Evolutionary conservation across 2,329 filamentous ascomycete species (phyloP).

Genomic region (Fusarium mundagurra): DNA sequence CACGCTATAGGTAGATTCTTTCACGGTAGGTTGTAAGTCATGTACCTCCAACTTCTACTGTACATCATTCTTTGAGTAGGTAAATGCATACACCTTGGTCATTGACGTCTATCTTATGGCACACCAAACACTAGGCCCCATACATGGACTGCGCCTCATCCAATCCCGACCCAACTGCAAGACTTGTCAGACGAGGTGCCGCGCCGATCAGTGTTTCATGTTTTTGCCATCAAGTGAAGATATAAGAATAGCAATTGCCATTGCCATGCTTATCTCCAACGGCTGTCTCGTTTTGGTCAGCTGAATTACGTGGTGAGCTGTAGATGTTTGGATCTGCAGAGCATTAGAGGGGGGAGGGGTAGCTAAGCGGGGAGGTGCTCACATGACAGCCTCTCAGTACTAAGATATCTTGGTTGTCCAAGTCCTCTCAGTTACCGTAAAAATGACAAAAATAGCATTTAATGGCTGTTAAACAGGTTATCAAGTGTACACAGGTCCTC

Average conservation of each 20-base stretch:
- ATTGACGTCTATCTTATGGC: conserved; percentile 5
- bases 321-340: conserved; percentile 1
- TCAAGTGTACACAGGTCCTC: neutral
- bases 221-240: conserved; percentile 19
- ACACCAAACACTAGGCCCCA: conserved; percentile 16
- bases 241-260: conserved; percentile 12
- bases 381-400: neutral
- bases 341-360: neutral
- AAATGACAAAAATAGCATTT: neutral
- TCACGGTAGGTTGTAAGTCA: neutral
- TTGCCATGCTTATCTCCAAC: neutral
- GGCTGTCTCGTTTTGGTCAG: neutral
- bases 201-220: conserved; percentile 36
- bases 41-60: neutral
- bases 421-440: neutral
- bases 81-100: neutral
- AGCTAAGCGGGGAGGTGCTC: neutral
- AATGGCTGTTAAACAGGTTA: neutral
- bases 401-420: neutral
- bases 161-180: conserved; percentile 13
- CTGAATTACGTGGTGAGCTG: conserved; percentile 6
- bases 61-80: neutral
- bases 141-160: conserved; percentile 6
- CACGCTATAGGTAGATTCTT: neutral
- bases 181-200: conserved; percentile 24